A percentile compares a stretch with the other conserved stretches of the same genome.
These are phyloP conservation scores for Hanseniaspora occidentalis DNA, from an alignment of 805 yeast species.

Conservation along the genomic window DNA sequence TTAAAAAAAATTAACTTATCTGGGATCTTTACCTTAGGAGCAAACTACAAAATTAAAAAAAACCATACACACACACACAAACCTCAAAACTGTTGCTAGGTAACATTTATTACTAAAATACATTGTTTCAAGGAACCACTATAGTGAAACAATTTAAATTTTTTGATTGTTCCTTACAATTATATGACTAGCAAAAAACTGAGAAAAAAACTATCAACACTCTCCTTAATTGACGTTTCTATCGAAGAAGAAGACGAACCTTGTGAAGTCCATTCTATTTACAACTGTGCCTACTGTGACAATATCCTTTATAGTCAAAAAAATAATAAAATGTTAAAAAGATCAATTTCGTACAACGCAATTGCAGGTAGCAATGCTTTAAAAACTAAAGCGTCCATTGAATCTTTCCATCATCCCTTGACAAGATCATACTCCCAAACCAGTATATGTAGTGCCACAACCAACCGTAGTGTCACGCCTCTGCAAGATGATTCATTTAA, in stretches of 20 bases:
- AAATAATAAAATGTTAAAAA: not conserved
- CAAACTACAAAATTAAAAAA: too few relatives aligned
- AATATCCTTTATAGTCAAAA: too few relatives aligned
- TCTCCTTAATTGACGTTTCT: not conserved
- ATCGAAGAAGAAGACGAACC: conserved; percentile 1
- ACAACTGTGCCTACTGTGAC: not conserved
- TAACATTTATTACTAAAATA: too few relatives aligned
- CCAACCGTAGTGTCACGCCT: not conserved
- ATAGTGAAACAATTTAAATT: too few relatives aligned
- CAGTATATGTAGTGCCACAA: not conserved
- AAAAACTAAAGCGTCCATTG: not conserved
- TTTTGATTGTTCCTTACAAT: too few relatives aligned
- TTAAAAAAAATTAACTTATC: too few relatives aligned
- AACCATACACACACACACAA: too few relatives aligned
- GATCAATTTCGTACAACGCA: not conserved
- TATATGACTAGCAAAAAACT: not conserved
- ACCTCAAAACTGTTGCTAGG: too few relatives aligned
- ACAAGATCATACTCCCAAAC: not conserved
- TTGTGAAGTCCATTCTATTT: not conserved
- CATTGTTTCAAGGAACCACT: too few relatives aligned
- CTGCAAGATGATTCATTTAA: not conserved
- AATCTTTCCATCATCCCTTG: not conserved
- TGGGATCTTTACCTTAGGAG: too few relatives aligned
- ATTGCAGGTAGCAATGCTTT: not conserved
- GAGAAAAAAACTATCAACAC: not conserved